Percentiles rank a stretch among this genome's conserved stretches.
Conservation (phyloP, 1,284 basidiomycete species). For the Tetrapyrgos nigripes region DNA sequence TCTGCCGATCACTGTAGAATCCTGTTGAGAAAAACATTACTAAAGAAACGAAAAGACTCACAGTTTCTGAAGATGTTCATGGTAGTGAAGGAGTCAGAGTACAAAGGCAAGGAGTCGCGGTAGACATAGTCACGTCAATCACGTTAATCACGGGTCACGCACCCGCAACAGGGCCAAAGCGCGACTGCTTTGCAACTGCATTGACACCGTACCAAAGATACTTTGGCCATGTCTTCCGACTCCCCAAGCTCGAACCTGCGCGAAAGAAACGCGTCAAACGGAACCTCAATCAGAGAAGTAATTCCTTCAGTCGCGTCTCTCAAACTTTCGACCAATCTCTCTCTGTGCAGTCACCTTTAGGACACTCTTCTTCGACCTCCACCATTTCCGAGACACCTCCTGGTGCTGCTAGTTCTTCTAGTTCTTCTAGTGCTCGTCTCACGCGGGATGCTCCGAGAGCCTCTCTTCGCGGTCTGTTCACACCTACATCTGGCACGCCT, state of each 20-base stretch:
- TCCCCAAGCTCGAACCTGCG: not conserved
- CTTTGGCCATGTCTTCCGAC: not conserved
- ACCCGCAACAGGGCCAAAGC: too few species aligned
- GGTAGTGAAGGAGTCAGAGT: slow-evolving; percentile 16
- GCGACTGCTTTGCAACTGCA: too few species aligned
- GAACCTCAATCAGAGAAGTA: not conserved
- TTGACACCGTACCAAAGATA: slow-evolving; percentile 2
- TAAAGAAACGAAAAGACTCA: slow-evolving; percentile 49
- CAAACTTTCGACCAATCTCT: not conserved
- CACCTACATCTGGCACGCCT: slow-evolving; percentile 16
- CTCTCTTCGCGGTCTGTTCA: slow-evolving; percentile 31
- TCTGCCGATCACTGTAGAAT: slow-evolving; percentile 80
- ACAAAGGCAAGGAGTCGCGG: slow-evolving; percentile 24
- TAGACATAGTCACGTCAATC: slow-evolving; percentile 29
- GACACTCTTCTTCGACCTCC: slow-evolving; percentile 30
- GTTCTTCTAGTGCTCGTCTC: slow-evolving; percentile 1
- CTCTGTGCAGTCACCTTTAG: not conserved
- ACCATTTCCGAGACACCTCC: slow-evolving; percentile 39
- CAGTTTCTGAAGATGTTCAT: slow-evolving; percentile 76
- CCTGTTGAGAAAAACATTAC: slow-evolving; percentile 18
- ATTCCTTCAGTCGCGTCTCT: not conserved
- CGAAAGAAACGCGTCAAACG: not conserved
- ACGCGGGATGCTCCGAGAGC: slow-evolving; percentile 31
- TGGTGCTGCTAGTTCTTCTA: slow-evolving; percentile 17
- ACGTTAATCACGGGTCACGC: slow-evolving; percentile 5